phyloP scores from a whole-genome alignment of 805 yeast genomes.

The Starmerella floricola region DNA sequence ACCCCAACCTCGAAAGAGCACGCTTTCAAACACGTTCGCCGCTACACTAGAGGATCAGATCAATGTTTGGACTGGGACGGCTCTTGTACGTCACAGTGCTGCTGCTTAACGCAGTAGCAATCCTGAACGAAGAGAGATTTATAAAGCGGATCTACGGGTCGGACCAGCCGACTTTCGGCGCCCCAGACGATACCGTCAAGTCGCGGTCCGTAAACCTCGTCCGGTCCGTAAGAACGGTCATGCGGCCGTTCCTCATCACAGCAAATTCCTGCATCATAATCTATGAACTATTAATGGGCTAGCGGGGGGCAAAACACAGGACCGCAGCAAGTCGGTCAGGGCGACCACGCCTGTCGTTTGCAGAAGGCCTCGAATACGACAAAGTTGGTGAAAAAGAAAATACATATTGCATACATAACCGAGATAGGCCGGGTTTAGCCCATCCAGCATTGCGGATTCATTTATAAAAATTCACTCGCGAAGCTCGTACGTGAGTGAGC shows the following conservation, averaged over 20 bases:
- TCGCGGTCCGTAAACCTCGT: conserved; percentile 51
- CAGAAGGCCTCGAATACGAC: no score
- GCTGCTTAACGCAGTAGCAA: conserved; percentile 62
- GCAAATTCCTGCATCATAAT: conserved; percentile 53
- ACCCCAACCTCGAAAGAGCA: neutral
- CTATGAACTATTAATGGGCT: conserved; percentile 61
- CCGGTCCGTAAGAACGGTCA: conserved; percentile 60
- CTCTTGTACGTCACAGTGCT: conserved; percentile 32
- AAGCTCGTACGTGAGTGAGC: no score
- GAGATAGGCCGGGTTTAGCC: no score
- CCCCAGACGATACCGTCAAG: conserved; percentile 37
- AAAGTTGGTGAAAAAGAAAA: no score
- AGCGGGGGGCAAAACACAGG: no score
- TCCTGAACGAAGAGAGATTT: conserved; percentile 69
- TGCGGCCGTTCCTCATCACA: conserved; percentile 63
- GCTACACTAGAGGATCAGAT: neutral
- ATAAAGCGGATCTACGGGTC: conserved; percentile 46
- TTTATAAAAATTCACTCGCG: no score
- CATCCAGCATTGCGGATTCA: no score
- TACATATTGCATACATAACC: no score
- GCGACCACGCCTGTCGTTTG: no score
- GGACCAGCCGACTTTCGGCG: conserved; percentile 36
- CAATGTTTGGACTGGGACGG: conserved; percentile 32
- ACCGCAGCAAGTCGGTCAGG: no score
- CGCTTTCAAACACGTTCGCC: neutral